Conservation (phyloP, 805 yeast genomes). For the Candida manassasensis region DNA sequence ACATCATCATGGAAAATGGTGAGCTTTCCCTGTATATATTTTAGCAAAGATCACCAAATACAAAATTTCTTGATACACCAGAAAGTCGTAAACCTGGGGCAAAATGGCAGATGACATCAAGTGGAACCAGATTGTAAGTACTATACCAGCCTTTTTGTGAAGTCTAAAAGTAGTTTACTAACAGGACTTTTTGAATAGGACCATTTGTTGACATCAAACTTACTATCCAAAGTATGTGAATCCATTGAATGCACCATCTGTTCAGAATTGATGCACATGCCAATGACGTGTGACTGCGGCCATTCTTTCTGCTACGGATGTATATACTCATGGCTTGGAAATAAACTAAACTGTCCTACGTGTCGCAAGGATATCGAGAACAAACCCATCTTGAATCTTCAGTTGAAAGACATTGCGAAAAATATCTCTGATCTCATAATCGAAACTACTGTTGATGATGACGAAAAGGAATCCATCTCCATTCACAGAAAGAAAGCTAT, state of each 20-base stretch:
- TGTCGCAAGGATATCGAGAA: constrained; percentile 49
- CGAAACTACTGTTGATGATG: constrained; percentile 23
- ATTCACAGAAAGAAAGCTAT: constrained; percentile 22
- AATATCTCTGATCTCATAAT: constrained; percentile 35
- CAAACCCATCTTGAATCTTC: constrained; percentile 51
- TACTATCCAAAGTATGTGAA: constrained; percentile 23
- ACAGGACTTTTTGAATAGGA: constrained; percentile 17
- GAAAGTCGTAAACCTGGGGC: no score
- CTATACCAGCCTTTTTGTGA: no score
- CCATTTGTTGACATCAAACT: constrained; percentile 14
- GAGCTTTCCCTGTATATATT: no score
- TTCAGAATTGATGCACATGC: constrained; percentile 63
- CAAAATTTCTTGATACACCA: no score
- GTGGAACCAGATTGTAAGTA: no score
- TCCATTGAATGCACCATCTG: constrained; percentile 58
- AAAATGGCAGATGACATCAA: no score
- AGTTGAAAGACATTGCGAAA: constrained; percentile 43
- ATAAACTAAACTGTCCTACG: constrained; percentile 60
- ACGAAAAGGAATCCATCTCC: constrained; percentile 18
- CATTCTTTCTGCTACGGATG: constrained; percentile 71
- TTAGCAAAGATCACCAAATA: no score
- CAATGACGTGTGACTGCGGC: constrained; percentile 63
- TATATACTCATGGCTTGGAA: constrained; percentile 57
- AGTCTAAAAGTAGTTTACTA: no score
- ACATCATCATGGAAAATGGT: no score